These are phyloP conservation scores for Udeniomyces megalosporus DNA, from an alignment of 768 basidiomycete species.

Conservation along the genomic window DNA sequence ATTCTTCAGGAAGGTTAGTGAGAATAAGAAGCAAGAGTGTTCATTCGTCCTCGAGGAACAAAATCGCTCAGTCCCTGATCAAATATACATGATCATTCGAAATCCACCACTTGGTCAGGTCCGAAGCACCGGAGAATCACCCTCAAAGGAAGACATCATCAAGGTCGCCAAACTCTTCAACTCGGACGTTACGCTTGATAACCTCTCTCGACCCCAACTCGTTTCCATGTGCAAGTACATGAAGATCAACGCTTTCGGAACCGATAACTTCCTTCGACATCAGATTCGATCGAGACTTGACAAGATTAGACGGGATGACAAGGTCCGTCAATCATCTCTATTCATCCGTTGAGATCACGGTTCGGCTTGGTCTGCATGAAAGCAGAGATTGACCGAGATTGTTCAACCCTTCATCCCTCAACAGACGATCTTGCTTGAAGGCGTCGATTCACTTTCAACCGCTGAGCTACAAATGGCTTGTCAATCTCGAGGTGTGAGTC, in stretches of 20 bases:
- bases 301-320: constrained; percentile 72
- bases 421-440: constrained; percentile 71
- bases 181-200: constrained; percentile 94
- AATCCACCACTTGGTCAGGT: constrained; percentile 36
- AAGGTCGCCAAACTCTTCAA: constrained; percentile 93
- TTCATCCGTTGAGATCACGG: background rate
- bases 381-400: background rate
- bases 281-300: constrained; percentile 69
- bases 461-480: constrained; percentile 83
- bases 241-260: constrained; percentile 95
- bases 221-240: constrained; percentile 96
- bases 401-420: background rate
- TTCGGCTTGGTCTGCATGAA: too few species aligned
- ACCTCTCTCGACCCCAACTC: constrained; percentile 91
- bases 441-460: constrained; percentile 76
- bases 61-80: too few species aligned
- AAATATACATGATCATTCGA: too few species aligned
- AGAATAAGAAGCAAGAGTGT: too few species aligned
- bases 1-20: constrained; percentile 86
- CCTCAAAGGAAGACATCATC: constrained; percentile 73
- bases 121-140: constrained; percentile 85
- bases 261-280: constrained; percentile 92
- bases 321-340: background rate
- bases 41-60: background rate
- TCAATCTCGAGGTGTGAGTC: constrained; percentile 81